Conservation (phyloP, 2,329 filamentous ascomycete species). For the Ilyonectria sp. region DNA sequence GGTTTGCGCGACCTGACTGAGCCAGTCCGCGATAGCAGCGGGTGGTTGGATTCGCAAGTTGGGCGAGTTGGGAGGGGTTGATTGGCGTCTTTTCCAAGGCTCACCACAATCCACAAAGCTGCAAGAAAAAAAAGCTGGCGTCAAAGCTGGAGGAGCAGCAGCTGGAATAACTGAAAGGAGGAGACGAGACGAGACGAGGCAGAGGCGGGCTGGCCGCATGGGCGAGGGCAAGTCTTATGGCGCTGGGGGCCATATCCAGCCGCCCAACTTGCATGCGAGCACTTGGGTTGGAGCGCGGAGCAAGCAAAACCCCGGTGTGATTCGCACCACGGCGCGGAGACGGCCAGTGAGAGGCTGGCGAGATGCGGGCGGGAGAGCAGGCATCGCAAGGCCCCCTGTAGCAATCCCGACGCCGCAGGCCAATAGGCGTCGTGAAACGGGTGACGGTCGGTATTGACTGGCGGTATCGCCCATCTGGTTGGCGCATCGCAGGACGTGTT, state of each 20-base stretch:
- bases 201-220: conserved; percentile 38
- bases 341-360: conserved; percentile 48
- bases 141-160: conserved; percentile 2
- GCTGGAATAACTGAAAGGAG: conserved; percentile 12
- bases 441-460: conserved; percentile 25
- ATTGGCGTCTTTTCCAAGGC: conserved; percentile 5
- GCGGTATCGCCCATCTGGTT: conserved; percentile 37
- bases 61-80: background rate
- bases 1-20: background rate
- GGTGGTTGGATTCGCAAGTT: background rate
- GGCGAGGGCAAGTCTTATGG: conserved; percentile 47
- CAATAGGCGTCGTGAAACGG: conserved; percentile 35
- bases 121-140: background rate
- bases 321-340: conserved; percentile 41
- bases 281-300: conserved; percentile 29
- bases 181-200: conserved; percentile 25
- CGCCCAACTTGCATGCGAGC: conserved; percentile 45
- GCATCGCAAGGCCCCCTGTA: conserved; percentile 38
- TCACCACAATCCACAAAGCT: background rate
- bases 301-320: conserved; percentile 45
- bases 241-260: conserved; percentile 42
- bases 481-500: conserved; percentile 29
- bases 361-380: conserved; percentile 36
- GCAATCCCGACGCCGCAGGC: conserved; percentile 16
- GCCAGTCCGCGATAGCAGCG: conserved; percentile 4